phyloP scores from a whole-genome alignment of 192 early-diverging fungal genomes.

The Coemansia sp. region DNA sequence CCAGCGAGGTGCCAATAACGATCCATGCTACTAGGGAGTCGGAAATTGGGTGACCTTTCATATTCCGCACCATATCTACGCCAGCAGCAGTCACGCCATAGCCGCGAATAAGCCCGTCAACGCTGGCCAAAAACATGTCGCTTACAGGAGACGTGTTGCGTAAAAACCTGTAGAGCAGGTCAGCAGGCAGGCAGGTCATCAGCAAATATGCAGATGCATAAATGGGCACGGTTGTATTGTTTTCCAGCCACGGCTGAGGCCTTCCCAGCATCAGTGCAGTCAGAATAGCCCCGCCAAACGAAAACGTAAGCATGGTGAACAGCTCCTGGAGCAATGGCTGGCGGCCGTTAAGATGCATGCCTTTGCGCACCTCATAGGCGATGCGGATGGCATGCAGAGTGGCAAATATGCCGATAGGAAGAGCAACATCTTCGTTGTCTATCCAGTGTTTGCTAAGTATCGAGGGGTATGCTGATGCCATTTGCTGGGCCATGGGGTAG shows the following conservation, averaged over 20 bases:
- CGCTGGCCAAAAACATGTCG: slow-evolving; percentile 52
- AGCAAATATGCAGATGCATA: slow-evolving; percentile 42
- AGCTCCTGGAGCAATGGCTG: slow-evolving; percentile 47
- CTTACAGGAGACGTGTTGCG: slow-evolving; percentile 40
- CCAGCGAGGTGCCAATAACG: slow-evolving; percentile 48
- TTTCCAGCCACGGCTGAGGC: slow-evolving; percentile 52
- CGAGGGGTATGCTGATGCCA: slow-evolving; percentile 31
- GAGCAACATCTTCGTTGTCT: slow-evolving; percentile 2
- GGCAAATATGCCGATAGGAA: slow-evolving; percentile 53
- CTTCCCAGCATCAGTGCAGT: slow-evolving; percentile 49
- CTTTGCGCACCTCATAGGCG: slow-evolving; percentile 57
- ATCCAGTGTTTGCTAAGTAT: slow-evolving; percentile 34
- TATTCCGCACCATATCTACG: slow-evolving; percentile 51
- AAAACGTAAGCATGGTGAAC: slow-evolving; percentile 54
- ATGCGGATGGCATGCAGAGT: slow-evolving; percentile 55
- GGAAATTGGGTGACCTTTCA: slow-evolving; percentile 43
- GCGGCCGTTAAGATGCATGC: slow-evolving; percentile 31
- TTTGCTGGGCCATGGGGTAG: slow-evolving; percentile 25
- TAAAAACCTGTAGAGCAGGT: slow-evolving; percentile 40
- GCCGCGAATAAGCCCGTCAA: slow-evolving; percentile 53
- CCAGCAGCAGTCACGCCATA: slow-evolving; percentile 55
- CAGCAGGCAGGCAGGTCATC: slow-evolving; percentile 44
- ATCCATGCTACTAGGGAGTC: slow-evolving; percentile 54
- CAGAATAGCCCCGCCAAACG: slow-evolving; percentile 55
- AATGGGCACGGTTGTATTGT: slow-evolving; percentile 43